Evolutionary conservation across 352 stramenopile species (phyloP).

Genomic region (Pythium guiyangense): DNA sequence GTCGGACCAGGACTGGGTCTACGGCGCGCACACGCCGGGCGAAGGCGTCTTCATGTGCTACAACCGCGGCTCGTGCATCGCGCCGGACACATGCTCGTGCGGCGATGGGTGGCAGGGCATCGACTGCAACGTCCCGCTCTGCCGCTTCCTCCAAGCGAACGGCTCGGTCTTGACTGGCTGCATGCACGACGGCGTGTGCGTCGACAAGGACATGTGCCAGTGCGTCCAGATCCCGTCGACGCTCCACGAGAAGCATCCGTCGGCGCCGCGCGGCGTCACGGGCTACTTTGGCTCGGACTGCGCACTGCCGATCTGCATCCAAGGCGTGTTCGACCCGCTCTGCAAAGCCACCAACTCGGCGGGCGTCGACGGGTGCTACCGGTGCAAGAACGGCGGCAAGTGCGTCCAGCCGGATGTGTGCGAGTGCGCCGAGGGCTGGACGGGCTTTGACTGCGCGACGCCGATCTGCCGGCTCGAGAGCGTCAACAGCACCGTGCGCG

Average conservation of each 20-base stretch:
- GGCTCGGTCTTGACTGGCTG: conserved; percentile 78
- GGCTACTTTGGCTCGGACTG: conserved; percentile 93
- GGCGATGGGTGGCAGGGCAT: conserved; percentile 90
- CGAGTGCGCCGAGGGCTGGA: conserved; percentile 90
- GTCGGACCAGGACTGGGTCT: conserved; percentile 61
- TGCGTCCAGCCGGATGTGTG: conserved; percentile 91
- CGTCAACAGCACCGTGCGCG: conserved; percentile 52
- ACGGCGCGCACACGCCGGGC: conserved; percentile 48
- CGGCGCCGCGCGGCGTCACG: conserved; percentile 79
- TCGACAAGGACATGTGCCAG: conserved; percentile 89
- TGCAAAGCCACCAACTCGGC: conserved; percentile 47
- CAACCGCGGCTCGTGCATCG: conserved; percentile 91
- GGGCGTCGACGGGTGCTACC: conserved; percentile 90
- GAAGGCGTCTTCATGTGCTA: conserved; percentile 95
- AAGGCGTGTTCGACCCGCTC: conserved; percentile 92
- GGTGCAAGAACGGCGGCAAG: conserved; percentile 91
- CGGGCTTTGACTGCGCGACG: conserved; percentile 91
- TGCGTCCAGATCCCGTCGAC: conserved; percentile 89
- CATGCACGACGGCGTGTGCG: conserved; percentile 91
- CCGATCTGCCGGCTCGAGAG: conserved; percentile 84
- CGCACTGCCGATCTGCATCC: conserved; percentile 92
- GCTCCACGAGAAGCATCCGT: conserved; percentile 70
- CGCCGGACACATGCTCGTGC: conserved; percentile 90
- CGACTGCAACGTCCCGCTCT: conserved; percentile 94
- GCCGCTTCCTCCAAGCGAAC: conserved; percentile 65